Evolutionary conservation across 306 rosid genomes (phyloP).

Genomic region (Luffa acutangula): DNA sequence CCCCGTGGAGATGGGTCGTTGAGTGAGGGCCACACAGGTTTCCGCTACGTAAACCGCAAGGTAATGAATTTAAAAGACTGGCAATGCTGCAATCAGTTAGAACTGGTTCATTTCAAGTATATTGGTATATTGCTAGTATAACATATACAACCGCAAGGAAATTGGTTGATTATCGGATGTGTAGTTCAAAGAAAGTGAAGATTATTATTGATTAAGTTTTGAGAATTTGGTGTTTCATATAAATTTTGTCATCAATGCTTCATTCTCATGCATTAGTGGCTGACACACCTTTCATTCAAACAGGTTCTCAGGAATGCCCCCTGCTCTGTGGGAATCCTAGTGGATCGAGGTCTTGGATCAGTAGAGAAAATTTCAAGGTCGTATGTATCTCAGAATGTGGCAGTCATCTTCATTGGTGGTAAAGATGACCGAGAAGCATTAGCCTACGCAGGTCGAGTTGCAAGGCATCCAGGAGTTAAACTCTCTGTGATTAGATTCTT

Average conservation of each 20-base stretch:
- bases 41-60: slow-evolving; percentile 79
- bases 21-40: slow-evolving; percentile 47
- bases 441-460: slow-evolving; percentile 52
- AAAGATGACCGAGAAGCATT: slow-evolving; percentile 87
- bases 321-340: slow-evolving; percentile 83
- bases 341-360: slow-evolving; percentile 84
- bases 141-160: neutral
- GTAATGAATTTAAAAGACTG: slow-evolving; percentile 22
- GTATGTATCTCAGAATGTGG: slow-evolving; percentile 33
- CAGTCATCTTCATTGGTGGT: slow-evolving; percentile 77
- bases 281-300: slow-evolving; percentile 4
- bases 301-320: slow-evolving; percentile 71
- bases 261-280: neutral
- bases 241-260: neutral
- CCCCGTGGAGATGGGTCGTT: slow-evolving; percentile 43
- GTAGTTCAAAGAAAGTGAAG: neutral
- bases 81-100: neutral
- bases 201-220: neutral
- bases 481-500: slow-evolving; percentile 70
- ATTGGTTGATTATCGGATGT: neutral
- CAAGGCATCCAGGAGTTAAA: slow-evolving; percentile 62
- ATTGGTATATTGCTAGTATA: neutral
- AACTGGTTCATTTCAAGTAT: neutral
- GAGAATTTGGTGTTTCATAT: neutral
- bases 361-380: slow-evolving; percentile 40